Evolutionary conservation across 306 rosid species (phyloP).

Genomic region (Lotus japonicus): DNA sequence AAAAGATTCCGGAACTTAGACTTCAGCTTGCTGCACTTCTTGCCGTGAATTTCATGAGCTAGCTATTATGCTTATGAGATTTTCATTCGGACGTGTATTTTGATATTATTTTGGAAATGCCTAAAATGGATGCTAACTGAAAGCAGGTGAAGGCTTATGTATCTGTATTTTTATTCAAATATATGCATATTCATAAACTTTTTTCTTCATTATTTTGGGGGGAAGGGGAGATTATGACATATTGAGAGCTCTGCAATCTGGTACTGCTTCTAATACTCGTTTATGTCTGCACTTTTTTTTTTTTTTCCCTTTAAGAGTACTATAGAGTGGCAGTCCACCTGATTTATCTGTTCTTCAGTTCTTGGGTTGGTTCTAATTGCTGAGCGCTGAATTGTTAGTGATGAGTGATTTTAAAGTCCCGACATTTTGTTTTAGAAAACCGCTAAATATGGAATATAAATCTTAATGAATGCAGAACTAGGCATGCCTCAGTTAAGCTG

Average conservation of each 20-base stretch:
- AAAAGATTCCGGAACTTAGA: conserved; percentile 87
- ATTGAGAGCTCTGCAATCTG: conserved; percentile 26
- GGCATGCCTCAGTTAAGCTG: neutral
- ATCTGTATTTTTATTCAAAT: neutral
- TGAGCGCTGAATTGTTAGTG: neutral
- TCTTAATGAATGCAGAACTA: neutral
- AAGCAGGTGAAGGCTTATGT: neutral
- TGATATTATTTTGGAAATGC: neutral
- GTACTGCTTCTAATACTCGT: conserved; percentile 30
- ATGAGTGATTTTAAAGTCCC: neutral
- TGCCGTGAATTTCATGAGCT: conserved; percentile 86
- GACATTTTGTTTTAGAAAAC: neutral
- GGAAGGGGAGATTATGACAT: conserved; percentile 42
- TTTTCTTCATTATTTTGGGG: conserved; percentile 7
- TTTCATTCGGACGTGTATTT: neutral
- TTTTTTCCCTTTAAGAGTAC: neutral
- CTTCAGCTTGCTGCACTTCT: conserved; percentile 96
- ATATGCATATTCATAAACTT: neutral
- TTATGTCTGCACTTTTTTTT: conserved; percentile 1
- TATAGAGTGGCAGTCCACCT: too few species aligned
- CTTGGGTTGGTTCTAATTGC: neutral
- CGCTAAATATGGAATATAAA: neutral
- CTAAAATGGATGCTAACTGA: neutral
- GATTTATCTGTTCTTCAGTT: neutral
- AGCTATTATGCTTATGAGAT: conserved; percentile 36